Percentiles rank a stretch among this genome's conserved stretches.
These are phyloP conservation scores for Chaetomiaceae sp. DNA, from an alignment of 2,329 filamentous ascomycete species.

Conservation along the genomic window DNA sequence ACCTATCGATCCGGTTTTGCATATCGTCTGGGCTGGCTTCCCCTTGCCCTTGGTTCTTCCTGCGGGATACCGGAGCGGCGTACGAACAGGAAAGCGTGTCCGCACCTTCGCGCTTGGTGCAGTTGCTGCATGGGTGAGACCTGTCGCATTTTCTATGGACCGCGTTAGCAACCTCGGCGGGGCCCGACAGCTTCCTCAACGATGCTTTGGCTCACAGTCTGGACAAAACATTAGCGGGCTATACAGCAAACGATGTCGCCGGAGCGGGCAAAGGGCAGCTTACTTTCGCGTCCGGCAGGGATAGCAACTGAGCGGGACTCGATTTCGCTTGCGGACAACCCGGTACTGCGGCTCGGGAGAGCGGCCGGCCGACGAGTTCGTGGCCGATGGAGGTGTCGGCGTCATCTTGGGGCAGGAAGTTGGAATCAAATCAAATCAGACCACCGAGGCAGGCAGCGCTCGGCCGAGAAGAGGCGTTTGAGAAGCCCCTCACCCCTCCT, in stretches of 20 bases:
- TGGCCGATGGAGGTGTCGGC: slow-evolving; percentile 71
- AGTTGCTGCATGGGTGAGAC: slow-evolving; percentile 87
- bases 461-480: no score
- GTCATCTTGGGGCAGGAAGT: slow-evolving; percentile 46
- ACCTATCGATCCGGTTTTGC: slow-evolving; percentile 94
- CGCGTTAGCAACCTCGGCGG: background rate
- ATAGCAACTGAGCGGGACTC: slow-evolving; percentile 84
- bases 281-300: slow-evolving; percentile 90
- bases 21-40: slow-evolving; percentile 77
- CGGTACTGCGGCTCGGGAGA: slow-evolving; percentile 83
- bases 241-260: slow-evolving; percentile 5
- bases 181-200: no score
- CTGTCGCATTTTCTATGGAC: slow-evolving; percentile 79
- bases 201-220: slow-evolving; percentile 26
- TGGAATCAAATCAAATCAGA: background rate
- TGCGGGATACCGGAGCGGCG: slow-evolving; percentile 62
- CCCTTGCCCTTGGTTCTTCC: slow-evolving; percentile 63
- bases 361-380: slow-evolving; percentile 66
- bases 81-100: slow-evolving; percentile 80
- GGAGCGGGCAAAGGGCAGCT: slow-evolving; percentile 28
- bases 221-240: slow-evolving; percentile 29
- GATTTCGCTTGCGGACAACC: slow-evolving; percentile 85
- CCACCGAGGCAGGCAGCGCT: no score
- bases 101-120: slow-evolving; percentile 79
- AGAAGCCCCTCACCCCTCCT: no score